A percentile compares a stretch with the other conserved stretches of the same genome.
Conservation (phyloP, 352 stramenopile species). For the Phytophthora citrophthora region DNA sequence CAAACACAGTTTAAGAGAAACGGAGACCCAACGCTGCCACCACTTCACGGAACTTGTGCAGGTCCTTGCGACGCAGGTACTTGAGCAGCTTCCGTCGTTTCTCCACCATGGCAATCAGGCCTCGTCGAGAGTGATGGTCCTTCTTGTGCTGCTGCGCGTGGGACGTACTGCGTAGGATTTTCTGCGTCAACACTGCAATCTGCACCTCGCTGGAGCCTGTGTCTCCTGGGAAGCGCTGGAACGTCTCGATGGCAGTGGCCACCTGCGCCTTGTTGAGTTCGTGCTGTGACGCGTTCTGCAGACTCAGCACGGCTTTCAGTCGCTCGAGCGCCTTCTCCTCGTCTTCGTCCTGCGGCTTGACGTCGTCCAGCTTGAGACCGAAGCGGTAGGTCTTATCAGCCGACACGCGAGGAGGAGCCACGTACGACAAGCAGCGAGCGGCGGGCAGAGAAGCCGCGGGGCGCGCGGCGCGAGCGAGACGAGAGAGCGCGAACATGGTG, state of each 20-base stretch:
- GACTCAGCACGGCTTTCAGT: conserved; percentile 74
- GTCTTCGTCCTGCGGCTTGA: conserved; percentile 47
- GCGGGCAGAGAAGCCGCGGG: background rate
- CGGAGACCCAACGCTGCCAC: conserved; percentile 79
- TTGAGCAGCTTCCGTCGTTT: conserved; percentile 88
- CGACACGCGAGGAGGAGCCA: conserved; percentile 63
- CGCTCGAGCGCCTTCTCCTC: conserved; percentile 53
- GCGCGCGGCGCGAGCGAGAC: conserved; percentile 34
- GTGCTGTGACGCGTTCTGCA: conserved; percentile 81
- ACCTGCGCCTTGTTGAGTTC: conserved; percentile 87
- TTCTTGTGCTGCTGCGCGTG: conserved; percentile 87
- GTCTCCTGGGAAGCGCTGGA: conserved; percentile 88
- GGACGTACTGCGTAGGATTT: conserved; percentile 79
- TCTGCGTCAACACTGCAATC: conserved; percentile 86
- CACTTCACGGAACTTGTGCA: conserved; percentile 82
- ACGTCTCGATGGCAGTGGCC: conserved; percentile 80
- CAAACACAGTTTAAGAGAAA: conserved; percentile 56
- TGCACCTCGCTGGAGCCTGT: conserved; percentile 89
- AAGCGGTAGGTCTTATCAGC: conserved; percentile 70
- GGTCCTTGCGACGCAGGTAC: conserved; percentile 83
- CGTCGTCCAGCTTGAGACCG: conserved; percentile 60
- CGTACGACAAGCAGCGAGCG: conserved; percentile 59
- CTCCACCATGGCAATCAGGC: conserved; percentile 86
- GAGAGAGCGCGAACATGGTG: conserved; percentile 54
- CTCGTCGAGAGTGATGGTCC: conserved; percentile 87